Evolutionary conservation across 1,284 basidiomycete species (phyloP), one percentile per base, ranked within the genome.

Genomic region (Marasmius tenuissimus): DNA sequence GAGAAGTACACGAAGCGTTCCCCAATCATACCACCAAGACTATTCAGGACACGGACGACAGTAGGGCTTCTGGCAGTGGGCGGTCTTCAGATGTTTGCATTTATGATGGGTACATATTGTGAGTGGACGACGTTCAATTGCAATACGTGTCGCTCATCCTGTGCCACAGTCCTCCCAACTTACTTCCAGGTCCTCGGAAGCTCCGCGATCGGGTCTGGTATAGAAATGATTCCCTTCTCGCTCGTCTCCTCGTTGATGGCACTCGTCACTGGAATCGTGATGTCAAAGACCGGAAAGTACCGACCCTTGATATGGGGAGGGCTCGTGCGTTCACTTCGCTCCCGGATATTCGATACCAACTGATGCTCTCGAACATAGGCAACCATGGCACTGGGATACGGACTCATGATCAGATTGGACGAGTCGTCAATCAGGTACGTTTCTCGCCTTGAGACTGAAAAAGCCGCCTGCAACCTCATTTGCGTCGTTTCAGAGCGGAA

Each of bases 81-180:
- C n/a, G 52, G 52, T 4, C 6, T 54, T 7, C 52, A 54, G 6
- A 54, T 38, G 52, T 54, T 54, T 37, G 6, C 33, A 8, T 54
- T 37, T 38, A 54, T 54, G 52, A 54, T 54, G 52, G 11, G 34
- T 54, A n/a, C 34, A 5, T 54, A 54, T n/a, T 54, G 52, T 54
- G 34, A 11, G 50, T 51, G 10, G 16, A 16, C 33, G 5, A 14
- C 5, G 42, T 45, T 18, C 14, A 45, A 4, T 45, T 45, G 14
- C 42, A 45, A 45, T 14, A 2, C 42, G 42, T 20, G 3, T 22
- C 20, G 22, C 14, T 52, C 50, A 16, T 16, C 6, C 34, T 35
- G 10, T 34, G n/a, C 33, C 33, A n/a, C 35, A 54, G 52, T 54
- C 52, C 37, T 54, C 3, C 52, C 52, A 14, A 54, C 52, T 1